Percentiles rank a stretch among this genome's conserved stretches.
phyloP scores from a whole-genome alignment of 176 grass and related monocot species.

The Microstegium vimineum region DNA sequence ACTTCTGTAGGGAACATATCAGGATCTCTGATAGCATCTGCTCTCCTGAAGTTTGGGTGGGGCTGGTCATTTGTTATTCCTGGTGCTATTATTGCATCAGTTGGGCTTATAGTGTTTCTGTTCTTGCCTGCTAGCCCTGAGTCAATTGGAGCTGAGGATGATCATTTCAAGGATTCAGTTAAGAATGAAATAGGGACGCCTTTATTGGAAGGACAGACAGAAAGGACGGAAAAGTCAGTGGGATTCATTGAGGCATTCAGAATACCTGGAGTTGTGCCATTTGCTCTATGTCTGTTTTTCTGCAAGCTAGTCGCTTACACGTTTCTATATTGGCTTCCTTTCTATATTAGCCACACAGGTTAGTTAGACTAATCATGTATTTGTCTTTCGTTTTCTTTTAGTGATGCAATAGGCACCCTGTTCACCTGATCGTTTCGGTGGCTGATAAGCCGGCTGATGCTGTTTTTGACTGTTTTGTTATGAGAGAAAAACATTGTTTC shows the following conservation, averaged over 20 bases:
- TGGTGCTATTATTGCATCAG: constrained; percentile 31
- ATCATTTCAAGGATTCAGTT: constrained; percentile 14
- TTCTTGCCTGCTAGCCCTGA: constrained; percentile 50
- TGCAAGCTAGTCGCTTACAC: constrained; percentile 58
- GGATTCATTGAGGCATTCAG: constrained; percentile 49
- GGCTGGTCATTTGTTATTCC: constrained; percentile 56
- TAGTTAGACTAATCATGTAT: not conserved
- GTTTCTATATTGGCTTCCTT: constrained; percentile 65
- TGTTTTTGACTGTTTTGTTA: too few relatives aligned
- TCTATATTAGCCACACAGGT: constrained; percentile 68
- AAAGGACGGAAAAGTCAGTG: constrained; percentile 32
- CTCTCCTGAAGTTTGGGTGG: constrained; percentile 50
- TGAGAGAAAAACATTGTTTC: too few relatives aligned
- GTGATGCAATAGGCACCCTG: constrained; percentile 16
- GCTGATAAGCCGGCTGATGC: too few relatives aligned
- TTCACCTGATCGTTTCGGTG: too few relatives aligned
- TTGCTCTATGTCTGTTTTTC: constrained; percentile 63
- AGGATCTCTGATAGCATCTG: constrained; percentile 48
- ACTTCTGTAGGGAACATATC: constrained; percentile 53
- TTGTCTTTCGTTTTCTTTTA: not conserved
- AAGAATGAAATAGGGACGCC: constrained; percentile 32
- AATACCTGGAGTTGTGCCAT: constrained; percentile 53
- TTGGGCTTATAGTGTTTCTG: constrained; percentile 47
- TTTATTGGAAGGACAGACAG: constrained; percentile 32
- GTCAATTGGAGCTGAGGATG: constrained; percentile 27